Evolutionary conservation across 2,329 filamentous ascomycete genomes (phyloP), one percentile per base, ranked within the genome.

Genomic region (Calonectria crousiana): DNA sequence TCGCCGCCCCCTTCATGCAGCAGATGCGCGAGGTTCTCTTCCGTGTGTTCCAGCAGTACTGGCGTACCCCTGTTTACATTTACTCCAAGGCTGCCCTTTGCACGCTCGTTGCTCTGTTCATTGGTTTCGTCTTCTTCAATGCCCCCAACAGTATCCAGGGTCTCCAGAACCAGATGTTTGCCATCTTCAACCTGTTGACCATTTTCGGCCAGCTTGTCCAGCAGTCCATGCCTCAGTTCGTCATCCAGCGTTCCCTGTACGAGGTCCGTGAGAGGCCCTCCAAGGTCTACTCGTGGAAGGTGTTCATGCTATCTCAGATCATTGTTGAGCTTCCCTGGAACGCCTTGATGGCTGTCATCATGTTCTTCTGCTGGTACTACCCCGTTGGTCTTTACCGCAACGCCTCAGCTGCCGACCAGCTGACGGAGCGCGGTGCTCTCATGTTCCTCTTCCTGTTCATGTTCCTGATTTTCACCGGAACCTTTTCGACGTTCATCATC

Each of bases 41-140:
- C 77, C 95, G 95, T 80, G 93, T 97, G 32, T 97, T 97, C 88
- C 91, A 96, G 82, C 95, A 98, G 84, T 97, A 97, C 89, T 98
- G 95, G 95, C 94, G 95, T 74, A 96, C 93, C 0, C 95, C 95
- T 0, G 90, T 92, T 6, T 98, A 98, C 87, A 96, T 98, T 84
- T 97, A 96, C 87, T 93, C 94, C 80, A 98, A 98, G 88, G 83
- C 89, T 0, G 87, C 89, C 1, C 92, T 97, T 23, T 95, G 93
- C 82, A 86, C 90, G 30, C 84, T 92, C 20, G 86, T 90, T 41
- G 86, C 93, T 5, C 89, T 97, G 16, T 97, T 96, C 83, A 94
- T 97, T 80, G 95, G 95, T 36, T 95, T 96, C 83, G 93, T 93
- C 68, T 95, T 97, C 85, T 95, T 91, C 88, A 89, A 91, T 51